These are phyloP conservation scores for Podospora pseudoanserina DNA, from an alignment of 495 filamentous ascomycete species.

Conservation along the genomic window DNA sequence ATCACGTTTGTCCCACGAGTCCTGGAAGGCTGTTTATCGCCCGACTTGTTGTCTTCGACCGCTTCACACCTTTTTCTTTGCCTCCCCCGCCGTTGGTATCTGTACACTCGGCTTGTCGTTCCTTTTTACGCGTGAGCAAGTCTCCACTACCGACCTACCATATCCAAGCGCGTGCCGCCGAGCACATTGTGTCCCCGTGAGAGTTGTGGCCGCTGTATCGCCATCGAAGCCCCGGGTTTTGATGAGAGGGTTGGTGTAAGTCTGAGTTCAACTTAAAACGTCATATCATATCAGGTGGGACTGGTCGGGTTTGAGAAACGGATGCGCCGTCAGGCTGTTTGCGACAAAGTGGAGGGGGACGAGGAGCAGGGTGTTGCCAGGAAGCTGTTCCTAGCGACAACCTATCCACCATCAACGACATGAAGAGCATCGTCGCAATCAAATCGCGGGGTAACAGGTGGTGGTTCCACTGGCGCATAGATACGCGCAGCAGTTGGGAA, in stretches of 20 bases:
- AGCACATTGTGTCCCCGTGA: conserved; percentile 1
- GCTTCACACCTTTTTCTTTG: conserved; percentile 6
- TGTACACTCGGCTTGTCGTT: conserved; percentile 8
- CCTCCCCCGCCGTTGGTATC: conserved; percentile 7
- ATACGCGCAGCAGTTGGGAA: not conserved
- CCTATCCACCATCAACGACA: not conserved
- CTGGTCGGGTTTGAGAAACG: not conserved
- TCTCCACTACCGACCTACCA: conserved; percentile 17
- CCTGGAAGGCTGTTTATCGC: conserved; percentile 12
- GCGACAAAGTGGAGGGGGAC: not conserved
- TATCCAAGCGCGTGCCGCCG: conserved; percentile 10
- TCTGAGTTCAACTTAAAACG: not conserved
- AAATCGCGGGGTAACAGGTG: not conserved
- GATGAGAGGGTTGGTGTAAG: not conserved
- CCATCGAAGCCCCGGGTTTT: not conserved
- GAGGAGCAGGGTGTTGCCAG: not conserved
- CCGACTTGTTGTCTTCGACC: not conserved
- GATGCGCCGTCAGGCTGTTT: conserved; percentile 1
- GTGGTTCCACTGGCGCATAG: not conserved
- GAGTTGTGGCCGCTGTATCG: not conserved
- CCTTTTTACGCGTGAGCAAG: conserved; percentile 19
- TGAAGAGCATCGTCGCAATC: not conserved
- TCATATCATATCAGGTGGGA: not conserved
- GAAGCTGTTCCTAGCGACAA: conserved; percentile 4
- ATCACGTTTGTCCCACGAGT: not conserved